Conservation (phyloP, 805 yeast species). For the Candida endomychidarum region DNA sequence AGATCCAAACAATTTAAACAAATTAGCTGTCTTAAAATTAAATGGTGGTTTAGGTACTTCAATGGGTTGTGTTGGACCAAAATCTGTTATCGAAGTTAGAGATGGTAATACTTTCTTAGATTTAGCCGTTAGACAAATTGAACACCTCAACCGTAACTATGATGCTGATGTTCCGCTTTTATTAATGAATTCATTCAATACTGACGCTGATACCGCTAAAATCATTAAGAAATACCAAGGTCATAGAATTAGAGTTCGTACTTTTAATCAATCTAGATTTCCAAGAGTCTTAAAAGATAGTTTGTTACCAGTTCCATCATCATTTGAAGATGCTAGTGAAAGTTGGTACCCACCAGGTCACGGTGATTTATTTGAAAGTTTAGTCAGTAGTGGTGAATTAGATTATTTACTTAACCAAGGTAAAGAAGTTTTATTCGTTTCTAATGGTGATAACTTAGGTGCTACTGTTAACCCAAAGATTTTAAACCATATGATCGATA, state of each 20-base stretch:
- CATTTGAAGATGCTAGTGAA: slow-evolving; percentile 69
- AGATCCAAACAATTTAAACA: slow-evolving; percentile 54
- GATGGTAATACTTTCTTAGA: slow-evolving; percentile 98
- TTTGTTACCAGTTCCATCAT: slow-evolving; percentile 88
- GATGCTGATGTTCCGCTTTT: slow-evolving; percentile 93
- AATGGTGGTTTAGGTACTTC: slow-evolving; percentile 99
- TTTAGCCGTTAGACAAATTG: slow-evolving; percentile 94
- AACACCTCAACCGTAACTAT: slow-evolving; percentile 84
- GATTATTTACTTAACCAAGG: slow-evolving; percentile 90
- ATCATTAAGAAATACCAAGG: slow-evolving; percentile 96
- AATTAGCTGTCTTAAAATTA: slow-evolving; percentile 91
- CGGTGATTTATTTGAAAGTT: slow-evolving; percentile 93
- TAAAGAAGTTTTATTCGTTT: slow-evolving; percentile 90
- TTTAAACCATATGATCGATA: slow-evolving; percentile 87
- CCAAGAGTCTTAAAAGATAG: slow-evolving; percentile 96
- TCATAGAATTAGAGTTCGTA: slow-evolving; percentile 90
- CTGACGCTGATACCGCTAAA: slow-evolving; percentile 92
- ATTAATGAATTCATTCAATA: slow-evolving; percentile 98
- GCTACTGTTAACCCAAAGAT: slow-evolving; percentile 95
- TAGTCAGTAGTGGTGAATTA: slow-evolving; percentile 86
- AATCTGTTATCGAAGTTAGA: slow-evolving; percentile 96
- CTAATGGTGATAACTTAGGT: slow-evolving; percentile 98
- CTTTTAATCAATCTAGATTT: slow-evolving; percentile 97
- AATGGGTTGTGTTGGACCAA: slow-evolving; percentile 99
- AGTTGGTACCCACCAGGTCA: slow-evolving; percentile 99